phyloP scores from a whole-genome alignment of 768 basidiomycete genomes.

The Mycena olivaceomarginata region DNA sequence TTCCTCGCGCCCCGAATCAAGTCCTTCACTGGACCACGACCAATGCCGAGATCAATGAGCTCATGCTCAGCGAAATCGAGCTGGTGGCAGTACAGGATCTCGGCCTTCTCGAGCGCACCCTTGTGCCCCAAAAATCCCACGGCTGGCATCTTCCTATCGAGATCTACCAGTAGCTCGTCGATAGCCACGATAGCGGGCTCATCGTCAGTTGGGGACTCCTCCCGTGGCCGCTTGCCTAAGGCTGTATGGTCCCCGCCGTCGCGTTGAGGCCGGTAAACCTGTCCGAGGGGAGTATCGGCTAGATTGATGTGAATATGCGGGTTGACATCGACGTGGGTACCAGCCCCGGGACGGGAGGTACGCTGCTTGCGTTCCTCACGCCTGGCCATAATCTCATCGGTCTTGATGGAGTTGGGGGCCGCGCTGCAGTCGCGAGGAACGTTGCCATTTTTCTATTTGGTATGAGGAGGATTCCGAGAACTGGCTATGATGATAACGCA shows the following conservation, averaged over 20 bases:
- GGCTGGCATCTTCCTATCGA: background rate
- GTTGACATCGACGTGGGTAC: constrained; percentile 6
- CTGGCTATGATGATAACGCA: background rate
- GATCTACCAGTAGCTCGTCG: background rate
- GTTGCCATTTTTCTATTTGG: background rate
- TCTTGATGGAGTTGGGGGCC: background rate
- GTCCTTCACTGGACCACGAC: constrained; percentile 4
- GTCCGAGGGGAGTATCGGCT: background rate
- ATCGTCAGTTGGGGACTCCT: background rate
- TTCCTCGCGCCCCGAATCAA: background rate
- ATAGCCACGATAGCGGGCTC: background rate
- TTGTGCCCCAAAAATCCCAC: constrained; percentile 6
- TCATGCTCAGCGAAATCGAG: background rate
- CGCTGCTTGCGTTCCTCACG: background rate
- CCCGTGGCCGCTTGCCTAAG: background rate
- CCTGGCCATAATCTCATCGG: background rate
- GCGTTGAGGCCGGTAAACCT: constrained; percentile 1
- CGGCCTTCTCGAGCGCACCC: background rate
- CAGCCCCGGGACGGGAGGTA: background rate
- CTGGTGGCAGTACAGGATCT: constrained; percentile 5
- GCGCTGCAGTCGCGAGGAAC: background rate
- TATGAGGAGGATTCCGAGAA: background rate
- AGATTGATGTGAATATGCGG: background rate
- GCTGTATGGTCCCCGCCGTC: background rate
- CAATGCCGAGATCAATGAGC: background rate